Conservation (phyloP, 2,329 filamentous ascomycete genomes). For the Elsinoe fawcettii region DNA sequence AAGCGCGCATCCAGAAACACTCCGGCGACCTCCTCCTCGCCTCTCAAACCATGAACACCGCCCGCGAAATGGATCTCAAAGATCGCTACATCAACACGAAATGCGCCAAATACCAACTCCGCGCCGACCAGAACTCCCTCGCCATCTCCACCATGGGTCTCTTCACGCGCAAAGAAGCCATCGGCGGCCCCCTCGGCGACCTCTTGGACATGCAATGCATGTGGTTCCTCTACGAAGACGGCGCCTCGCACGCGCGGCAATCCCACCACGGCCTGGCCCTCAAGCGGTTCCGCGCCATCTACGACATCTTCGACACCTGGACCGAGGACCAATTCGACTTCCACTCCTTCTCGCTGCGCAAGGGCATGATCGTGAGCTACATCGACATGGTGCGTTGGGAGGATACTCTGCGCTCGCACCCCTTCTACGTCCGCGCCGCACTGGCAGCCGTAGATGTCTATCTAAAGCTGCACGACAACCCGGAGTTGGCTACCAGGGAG, state of each 20-base stretch:
- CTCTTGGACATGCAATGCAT: constrained; percentile 97
- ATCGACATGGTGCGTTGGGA: constrained; percentile 97
- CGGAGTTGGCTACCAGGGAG: constrained; percentile 56
- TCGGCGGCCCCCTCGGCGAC: constrained; percentile 80
- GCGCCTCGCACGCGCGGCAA: constrained; percentile 76
- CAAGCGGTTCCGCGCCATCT: constrained; percentile 82
- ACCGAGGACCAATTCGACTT: constrained; percentile 99
- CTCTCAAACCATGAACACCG: constrained; percentile 78
- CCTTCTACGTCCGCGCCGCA: constrained; percentile 81
- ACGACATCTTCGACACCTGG: constrained; percentile 94
- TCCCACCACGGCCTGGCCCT: constrained; percentile 76
- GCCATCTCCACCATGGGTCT: constrained; percentile 83
- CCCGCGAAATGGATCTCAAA: constrained; percentile 74
- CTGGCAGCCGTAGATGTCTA: constrained; percentile 76
- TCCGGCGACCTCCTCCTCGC: constrained; percentile 71
- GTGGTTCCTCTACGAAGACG: constrained; percentile 95
- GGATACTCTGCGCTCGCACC: constrained; percentile 81
- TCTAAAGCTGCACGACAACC: constrained; percentile 67
- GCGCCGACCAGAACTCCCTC: constrained; percentile 82
- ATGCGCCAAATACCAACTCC: constrained; percentile 89
- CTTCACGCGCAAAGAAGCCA: constrained; percentile 86
- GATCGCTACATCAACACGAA: constrained; percentile 99
- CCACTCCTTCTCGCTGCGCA: constrained; percentile 93
- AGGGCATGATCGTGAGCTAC: constrained; percentile 91
- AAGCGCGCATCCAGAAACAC: constrained; percentile 92